Conservation (phyloP, 306 rosid species). For the Quercus alba region DNA sequence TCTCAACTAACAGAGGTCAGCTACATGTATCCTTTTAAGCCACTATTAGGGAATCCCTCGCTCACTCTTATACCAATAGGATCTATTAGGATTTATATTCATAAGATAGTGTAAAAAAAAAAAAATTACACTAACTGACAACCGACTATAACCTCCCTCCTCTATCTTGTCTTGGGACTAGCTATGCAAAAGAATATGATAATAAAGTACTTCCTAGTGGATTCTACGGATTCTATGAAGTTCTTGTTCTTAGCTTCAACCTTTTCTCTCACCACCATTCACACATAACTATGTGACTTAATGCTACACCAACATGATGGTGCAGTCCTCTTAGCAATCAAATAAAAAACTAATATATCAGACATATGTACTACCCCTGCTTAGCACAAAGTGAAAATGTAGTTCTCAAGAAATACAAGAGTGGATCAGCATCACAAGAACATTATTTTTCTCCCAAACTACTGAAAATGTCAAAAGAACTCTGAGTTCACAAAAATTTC, state of each 20-base stretch:
- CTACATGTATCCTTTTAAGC: background rate
- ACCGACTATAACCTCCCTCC: background rate
- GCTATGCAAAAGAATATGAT: background rate
- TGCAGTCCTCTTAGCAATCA: background rate
- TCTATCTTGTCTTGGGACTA: background rate
- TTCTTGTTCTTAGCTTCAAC: background rate
- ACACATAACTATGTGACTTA: background rate
- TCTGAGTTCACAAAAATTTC: background rate
- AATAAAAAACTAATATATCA: background rate
- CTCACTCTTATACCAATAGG: background rate
- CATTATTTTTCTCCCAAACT: background rate
- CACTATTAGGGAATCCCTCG: background rate
- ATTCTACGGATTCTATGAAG: background rate
- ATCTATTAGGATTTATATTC: background rate
- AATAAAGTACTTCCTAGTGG: background rate
- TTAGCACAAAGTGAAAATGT: background rate
- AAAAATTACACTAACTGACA: background rate
- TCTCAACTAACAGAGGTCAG: background rate
- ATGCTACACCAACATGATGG: background rate
- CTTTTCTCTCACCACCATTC: background rate
- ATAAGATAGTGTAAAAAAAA: background rate
- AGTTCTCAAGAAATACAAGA: background rate
- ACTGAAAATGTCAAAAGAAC: background rate
- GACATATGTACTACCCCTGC: background rate
- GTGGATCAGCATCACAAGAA: background rate